Percentiles rank a stretch among this genome's conserved stretches.
Evolutionary conservation across 768 basidiomycete species (phyloP).

Genomic region (Galerina sulciceps): DNA sequence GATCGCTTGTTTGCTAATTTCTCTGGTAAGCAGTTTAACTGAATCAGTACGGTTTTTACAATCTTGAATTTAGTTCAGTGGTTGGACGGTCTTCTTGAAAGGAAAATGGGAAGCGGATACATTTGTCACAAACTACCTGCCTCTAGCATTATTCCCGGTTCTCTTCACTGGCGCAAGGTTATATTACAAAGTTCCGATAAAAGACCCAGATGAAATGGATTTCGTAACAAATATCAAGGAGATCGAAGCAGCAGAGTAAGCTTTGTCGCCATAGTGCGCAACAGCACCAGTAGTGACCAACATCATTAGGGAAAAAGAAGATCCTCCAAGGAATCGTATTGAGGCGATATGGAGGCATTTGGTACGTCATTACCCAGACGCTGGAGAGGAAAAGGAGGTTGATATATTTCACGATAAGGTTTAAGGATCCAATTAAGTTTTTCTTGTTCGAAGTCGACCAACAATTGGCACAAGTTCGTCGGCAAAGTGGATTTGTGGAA

Average conservation of each 20-base stretch:
- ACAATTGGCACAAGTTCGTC: no score
- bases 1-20: constrained; percentile 50
- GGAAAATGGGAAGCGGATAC: constrained; percentile 52
- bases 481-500: no score
- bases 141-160: constrained; percentile 72
- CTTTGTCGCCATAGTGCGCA: no score
- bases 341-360: constrained; percentile 83
- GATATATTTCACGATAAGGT: no score
- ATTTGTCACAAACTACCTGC: constrained; percentile 87
- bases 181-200: constrained; percentile 49
- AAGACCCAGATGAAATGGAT: constrained; percentile 77
- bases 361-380: no score
- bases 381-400: no score
- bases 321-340: constrained; percentile 64
- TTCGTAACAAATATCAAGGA: constrained; percentile 73
- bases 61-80: constrained; percentile 38
- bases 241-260: constrained; percentile 67
- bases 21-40: constrained; percentile 53
- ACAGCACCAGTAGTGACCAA: no score
- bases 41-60: neutral
- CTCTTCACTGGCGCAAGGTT: constrained; percentile 67
- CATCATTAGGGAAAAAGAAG: constrained; percentile 61
- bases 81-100: constrained; percentile 46
- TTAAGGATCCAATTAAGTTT: no score
- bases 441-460: no score